Conservation (phyloP, 805 yeast genomes). For the Starmerella sp. region DNA sequence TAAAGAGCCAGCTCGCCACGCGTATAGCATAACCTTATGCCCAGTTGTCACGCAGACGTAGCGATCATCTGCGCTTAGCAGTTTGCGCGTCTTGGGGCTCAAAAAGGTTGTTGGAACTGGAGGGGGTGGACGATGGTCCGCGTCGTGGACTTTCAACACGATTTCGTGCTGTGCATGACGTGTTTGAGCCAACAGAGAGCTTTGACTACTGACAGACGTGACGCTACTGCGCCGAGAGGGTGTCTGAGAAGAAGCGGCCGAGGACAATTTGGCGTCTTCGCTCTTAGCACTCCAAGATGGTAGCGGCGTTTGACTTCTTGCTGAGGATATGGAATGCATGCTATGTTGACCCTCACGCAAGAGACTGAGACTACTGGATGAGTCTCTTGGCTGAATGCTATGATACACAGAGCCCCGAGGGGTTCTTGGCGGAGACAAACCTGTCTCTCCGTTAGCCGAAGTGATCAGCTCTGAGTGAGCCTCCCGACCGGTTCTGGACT, state of each 20-base stretch:
- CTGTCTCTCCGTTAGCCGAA: too few species aligned
- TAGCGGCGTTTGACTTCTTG: too few species aligned
- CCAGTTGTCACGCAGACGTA: slow-evolving; percentile 9
- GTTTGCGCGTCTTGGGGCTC: background rate
- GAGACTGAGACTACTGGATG: too few species aligned
- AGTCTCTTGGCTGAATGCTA: too few species aligned
- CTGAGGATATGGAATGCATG: too few species aligned
- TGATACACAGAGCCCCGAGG: too few species aligned
- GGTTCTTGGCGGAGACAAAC: too few species aligned
- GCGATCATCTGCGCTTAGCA: slow-evolving; percentile 12
- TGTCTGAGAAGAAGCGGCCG: background rate
- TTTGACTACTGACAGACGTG: background rate
- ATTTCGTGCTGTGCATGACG: slow-evolving; percentile 1
- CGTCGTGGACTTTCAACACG: slow-evolving; percentile 8
- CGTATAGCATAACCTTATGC: slow-evolving; percentile 9
- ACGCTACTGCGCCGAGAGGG: background rate
- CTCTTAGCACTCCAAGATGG: too few species aligned
- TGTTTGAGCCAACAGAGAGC: background rate
- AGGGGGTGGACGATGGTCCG: slow-evolving; percentile 13
- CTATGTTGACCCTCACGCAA: too few species aligned
- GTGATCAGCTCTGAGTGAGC: too few species aligned
- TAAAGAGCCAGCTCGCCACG: slow-evolving; percentile 11
- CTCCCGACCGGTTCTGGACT: too few species aligned
- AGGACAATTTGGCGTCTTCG: too few species aligned
- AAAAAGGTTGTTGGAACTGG: slow-evolving; percentile 10